Conservation (phyloP, 2,329 filamentous ascomycete species). For the Ceratocystis destructans region DNA sequence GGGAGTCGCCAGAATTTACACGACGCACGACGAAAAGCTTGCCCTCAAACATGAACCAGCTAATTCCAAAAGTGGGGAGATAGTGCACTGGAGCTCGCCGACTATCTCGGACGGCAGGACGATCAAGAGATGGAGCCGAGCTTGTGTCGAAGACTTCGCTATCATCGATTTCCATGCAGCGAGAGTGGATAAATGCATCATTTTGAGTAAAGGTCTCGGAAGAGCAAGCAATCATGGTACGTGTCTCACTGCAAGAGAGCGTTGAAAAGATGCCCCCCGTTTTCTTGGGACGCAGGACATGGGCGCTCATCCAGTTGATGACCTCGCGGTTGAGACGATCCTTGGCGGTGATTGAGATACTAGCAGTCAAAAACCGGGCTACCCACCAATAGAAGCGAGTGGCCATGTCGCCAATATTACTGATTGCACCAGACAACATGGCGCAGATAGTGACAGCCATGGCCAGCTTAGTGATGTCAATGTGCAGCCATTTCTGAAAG, state of each 20-base stretch:
- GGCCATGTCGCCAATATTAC: constrained; percentile 24
- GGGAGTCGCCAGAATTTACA: constrained; percentile 19
- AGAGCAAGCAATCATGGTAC: constrained; percentile 27
- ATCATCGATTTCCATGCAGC: constrained; percentile 25
- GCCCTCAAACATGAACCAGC: constrained; percentile 27
- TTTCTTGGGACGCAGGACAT: constrained; percentile 24
- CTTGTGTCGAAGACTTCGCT: not conserved
- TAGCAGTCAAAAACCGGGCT: constrained; percentile 28
- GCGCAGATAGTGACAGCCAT: constrained; percentile 27
- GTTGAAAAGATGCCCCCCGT: constrained; percentile 19
- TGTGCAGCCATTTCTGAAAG: constrained; percentile 26
- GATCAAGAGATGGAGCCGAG: not conserved
- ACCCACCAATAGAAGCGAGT: constrained; percentile 28
- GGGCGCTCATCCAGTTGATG: constrained; percentile 28
- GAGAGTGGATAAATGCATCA: constrained; percentile 26
- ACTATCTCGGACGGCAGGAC: constrained; percentile 23
- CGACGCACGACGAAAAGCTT: constrained; percentile 28
- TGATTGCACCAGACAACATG: constrained; percentile 25
- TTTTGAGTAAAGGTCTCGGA: constrained; percentile 23
- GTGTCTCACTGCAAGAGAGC: constrained; percentile 18
- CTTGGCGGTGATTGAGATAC: constrained; percentile 27
- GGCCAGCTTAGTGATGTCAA: constrained; percentile 27
- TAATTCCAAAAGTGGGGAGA: constrained; percentile 28
- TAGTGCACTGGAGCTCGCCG: constrained; percentile 28
- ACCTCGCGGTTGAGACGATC: constrained; percentile 30